Conservation (phyloP, 306 rosid species). For the Prunus mume region DNA sequence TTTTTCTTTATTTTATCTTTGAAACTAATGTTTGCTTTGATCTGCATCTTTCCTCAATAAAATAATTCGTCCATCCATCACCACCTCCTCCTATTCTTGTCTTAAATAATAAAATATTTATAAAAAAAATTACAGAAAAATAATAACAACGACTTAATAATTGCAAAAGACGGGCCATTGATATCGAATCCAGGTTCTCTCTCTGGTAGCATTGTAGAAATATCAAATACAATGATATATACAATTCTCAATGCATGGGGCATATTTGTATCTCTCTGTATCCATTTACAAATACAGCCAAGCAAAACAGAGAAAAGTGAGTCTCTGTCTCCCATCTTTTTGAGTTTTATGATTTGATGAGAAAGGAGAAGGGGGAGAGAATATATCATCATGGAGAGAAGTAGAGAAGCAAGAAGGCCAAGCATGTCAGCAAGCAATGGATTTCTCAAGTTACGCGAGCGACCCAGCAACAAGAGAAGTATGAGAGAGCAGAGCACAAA, state of each 20-base stretch:
- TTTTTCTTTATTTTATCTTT: neutral
- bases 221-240: constrained; percentile 9
- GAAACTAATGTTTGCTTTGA: neutral
- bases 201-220: neutral
- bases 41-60: constrained; percentile 4
- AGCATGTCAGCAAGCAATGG: constrained; percentile 34
- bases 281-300: neutral
- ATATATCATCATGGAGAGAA: constrained; percentile 42
- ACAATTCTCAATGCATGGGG: constrained; percentile 10
- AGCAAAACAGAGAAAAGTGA: neutral
- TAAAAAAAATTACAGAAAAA: neutral
- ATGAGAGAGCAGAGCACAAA: constrained; percentile 10
- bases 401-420: constrained; percentile 53
- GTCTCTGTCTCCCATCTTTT: neutral
- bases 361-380: neutral
- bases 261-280: neutral
- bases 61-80: constrained; percentile 3
- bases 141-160: neutral
- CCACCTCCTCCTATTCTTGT: neutral
- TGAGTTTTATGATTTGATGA: neutral
- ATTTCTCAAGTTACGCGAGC: neutral
- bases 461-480: constrained; percentile 10
- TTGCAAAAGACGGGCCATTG: neutral
- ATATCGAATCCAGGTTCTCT: neutral
- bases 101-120: neutral